Percentiles rank a stretch among this genome's conserved stretches.
Conservation (phyloP, 2,329 filamentous ascomycete species). For the Xylaria sp. region DNA sequence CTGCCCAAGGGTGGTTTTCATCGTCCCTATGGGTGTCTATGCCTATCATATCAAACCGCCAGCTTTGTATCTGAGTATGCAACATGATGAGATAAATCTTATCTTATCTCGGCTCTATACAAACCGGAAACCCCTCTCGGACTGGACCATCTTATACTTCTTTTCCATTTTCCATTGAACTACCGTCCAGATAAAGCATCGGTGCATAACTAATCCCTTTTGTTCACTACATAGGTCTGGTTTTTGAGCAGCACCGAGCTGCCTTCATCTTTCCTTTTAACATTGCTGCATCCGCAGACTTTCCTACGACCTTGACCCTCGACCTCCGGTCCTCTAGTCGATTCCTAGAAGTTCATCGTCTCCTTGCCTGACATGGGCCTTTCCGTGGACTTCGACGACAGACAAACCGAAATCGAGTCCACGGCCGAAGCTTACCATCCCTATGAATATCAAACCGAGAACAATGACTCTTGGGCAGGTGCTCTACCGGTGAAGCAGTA, state of each 20-base stretch:
- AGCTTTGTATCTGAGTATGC: slow-evolving; percentile 6
- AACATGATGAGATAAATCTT: slow-evolving; percentile 11
- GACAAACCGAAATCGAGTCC: slow-evolving; percentile 70
- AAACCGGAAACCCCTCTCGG: slow-evolving; percentile 7
- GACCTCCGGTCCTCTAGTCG: slow-evolving; percentile 29
- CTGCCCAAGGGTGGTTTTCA: neutral
- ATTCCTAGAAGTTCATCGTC: slow-evolving; percentile 33
- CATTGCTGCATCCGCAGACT: slow-evolving; percentile 36
- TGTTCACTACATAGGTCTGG: slow-evolving; percentile 35
- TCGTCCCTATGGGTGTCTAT: neutral
- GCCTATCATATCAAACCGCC: slow-evolving; percentile 3
- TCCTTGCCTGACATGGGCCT: slow-evolving; percentile 75
- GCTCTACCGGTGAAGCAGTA: slow-evolving; percentile 94
- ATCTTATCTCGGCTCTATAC: slow-evolving; percentile 4
- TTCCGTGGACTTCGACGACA: slow-evolving; percentile 74
- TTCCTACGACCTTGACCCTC: slow-evolving; percentile 37
- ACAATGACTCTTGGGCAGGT: slow-evolving; percentile 89
- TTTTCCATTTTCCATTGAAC: slow-evolving; percentile 22
- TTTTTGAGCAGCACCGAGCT: slow-evolving; percentile 46
- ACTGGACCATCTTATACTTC: slow-evolving; percentile 15
- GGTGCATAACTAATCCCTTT: slow-evolving; percentile 36
- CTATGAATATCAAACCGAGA: slow-evolving; percentile 89
- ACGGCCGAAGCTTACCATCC: slow-evolving; percentile 69
- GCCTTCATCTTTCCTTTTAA: slow-evolving; percentile 39
- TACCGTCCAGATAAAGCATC: slow-evolving; percentile 23